Conservation (phyloP, 306 rosid species). For the Cucurbita maxima region DNA sequence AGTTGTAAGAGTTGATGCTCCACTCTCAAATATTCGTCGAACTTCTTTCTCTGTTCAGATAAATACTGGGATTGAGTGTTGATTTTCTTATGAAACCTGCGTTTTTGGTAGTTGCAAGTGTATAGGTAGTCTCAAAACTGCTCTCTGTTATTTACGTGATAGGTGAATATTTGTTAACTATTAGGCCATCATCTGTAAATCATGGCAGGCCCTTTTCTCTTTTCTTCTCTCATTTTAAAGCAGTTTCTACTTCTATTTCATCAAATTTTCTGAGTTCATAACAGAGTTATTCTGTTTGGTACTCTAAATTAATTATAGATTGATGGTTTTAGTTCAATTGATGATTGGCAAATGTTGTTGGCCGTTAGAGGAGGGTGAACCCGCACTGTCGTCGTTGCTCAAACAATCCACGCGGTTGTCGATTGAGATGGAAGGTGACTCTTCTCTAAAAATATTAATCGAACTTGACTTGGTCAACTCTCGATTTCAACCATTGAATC, state of each 20-base stretch:
- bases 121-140: slow-evolving; percentile 29
- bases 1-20: slow-evolving; percentile 64
- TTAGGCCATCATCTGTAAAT: slow-evolving; percentile 2
- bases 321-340: no score
- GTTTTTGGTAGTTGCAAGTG: slow-evolving; percentile 30
- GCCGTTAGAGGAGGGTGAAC: no score
- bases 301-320: neutral
- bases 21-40: slow-evolving; percentile 51
- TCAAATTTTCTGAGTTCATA: no score
- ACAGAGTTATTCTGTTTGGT: neutral
- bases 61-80: slow-evolving; percentile 81
- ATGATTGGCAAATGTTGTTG: no score
- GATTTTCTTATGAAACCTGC: slow-evolving; percentile 1
- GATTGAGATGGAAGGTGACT: no score
- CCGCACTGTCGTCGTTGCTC: no score
- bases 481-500: no score
- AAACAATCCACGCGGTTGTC: no score
- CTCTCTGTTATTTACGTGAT: neutral
- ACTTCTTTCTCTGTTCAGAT: slow-evolving; percentile 75
- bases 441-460: no score
- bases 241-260: neutral
- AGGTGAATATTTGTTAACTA: neutral
- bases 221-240: neutral
- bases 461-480: no score
- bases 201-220: neutral